Percentiles rank a stretch among this genome's conserved stretches.
Conservation (phyloP, 192 early-diverging fungal species). For the Entomortierella chlamydospora region DNA sequence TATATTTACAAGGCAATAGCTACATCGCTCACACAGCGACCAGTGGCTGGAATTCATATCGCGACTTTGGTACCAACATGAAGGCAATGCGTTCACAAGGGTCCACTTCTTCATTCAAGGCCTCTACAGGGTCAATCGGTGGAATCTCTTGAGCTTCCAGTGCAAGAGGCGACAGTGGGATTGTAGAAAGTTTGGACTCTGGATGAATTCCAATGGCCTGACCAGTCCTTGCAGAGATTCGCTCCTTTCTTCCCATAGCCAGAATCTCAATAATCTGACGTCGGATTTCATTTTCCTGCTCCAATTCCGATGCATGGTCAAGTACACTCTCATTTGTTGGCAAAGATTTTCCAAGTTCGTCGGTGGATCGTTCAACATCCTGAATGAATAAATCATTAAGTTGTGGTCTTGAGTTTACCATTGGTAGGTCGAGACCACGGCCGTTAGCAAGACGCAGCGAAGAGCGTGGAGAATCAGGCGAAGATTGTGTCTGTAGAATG, state of each 20-base stretch:
- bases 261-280: conserved; percentile 32
- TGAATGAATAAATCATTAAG: background rate
- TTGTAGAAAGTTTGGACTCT: background rate
- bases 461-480: conserved; percentile 3
- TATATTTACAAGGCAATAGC: background rate
- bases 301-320: background rate
- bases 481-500: background rate
- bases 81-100: conserved; percentile 37
- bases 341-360: background rate
- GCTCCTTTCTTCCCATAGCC: conserved; percentile 34
- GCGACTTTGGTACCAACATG: conserved; percentile 52
- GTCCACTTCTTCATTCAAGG: background rate
- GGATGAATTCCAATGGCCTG: background rate
- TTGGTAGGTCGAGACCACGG: conserved; percentile 18
- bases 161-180: conserved; percentile 21
- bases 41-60: conserved; percentile 50
- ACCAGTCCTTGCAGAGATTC: conserved; percentile 33
- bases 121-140: background rate
- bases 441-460: conserved; percentile 38
- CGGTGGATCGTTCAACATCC: background rate
- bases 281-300: conserved; percentile 11
- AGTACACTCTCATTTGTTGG: background rate
- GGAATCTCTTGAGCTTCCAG: conserved; percentile 27
- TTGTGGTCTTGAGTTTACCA: background rate
- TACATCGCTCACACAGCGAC: conserved; percentile 15